These are phyloP conservation scores for Centrapalus pauciflorus DNA, from an alignment of 129 eudicot species.

Conservation along the genomic window DNA sequence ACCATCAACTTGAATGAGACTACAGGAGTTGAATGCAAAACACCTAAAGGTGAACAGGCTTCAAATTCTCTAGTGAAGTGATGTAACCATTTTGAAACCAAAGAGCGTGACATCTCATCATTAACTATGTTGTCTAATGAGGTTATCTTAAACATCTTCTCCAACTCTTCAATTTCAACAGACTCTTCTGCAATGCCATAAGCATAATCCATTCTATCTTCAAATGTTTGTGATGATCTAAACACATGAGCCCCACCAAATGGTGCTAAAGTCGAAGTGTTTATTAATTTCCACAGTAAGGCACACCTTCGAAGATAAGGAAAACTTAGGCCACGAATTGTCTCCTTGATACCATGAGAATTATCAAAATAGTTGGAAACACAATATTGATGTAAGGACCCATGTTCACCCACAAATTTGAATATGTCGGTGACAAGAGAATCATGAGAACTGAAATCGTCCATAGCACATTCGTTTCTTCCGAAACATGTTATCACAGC, in stretches of 20 bases:
- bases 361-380: conserved; percentile 42
- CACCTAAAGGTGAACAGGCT: conserved; percentile 27
- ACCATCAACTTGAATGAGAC: conserved; percentile 76
- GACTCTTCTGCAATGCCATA: conserved; percentile 43
- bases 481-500: conserved; percentile 47
- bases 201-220: conserved; percentile 35
- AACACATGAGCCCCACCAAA: conserved; percentile 41
- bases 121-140: conserved; percentile 40
- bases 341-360: conserved; percentile 44
- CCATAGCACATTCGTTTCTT: conserved; percentile 19
- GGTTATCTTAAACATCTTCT: conserved; percentile 70
- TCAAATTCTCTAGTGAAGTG: conserved; percentile 55
- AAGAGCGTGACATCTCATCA: conserved; percentile 42
- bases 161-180: conserved; percentile 52
- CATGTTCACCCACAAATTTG: conserved; percentile 37
- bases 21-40: conserved; percentile 48
- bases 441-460: conserved; percentile 38
- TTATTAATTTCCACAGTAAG: conserved; percentile 68
- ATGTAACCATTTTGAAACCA: conserved; percentile 54
- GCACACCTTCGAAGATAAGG: conserved; percentile 90
- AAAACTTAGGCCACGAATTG: conserved; percentile 59
- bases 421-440: conserved; percentile 57
- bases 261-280: conserved; percentile 47
- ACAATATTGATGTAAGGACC: conserved; percentile 36
- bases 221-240: conserved; percentile 27